Evolutionary conservation across 768 basidiomycete genomes (phyloP).

Genomic region (Termitomyces sp.): DNA sequence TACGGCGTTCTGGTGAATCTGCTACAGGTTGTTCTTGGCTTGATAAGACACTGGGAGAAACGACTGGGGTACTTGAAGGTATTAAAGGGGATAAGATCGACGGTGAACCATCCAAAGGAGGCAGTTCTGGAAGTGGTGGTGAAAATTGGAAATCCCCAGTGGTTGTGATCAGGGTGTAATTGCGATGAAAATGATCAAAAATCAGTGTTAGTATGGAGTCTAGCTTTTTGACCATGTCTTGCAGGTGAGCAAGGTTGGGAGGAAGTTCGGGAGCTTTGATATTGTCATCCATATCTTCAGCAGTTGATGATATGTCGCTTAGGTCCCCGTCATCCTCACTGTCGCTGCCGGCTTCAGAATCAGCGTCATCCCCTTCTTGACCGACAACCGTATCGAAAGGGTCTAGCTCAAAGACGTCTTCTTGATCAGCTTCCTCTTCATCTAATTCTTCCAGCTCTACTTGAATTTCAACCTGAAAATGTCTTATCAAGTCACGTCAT

Average conservation of each 20-base stretch:
- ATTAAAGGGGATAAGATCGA: slow-evolving; percentile 24
- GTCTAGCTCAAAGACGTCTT: slow-evolving; percentile 73
- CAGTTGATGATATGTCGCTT: slow-evolving; percentile 78
- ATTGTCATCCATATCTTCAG: slow-evolving; percentile 43
- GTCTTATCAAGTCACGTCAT: not conserved
- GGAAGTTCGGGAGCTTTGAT: slow-evolving; percentile 37
- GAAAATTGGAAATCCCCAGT: slow-evolving; percentile 18
- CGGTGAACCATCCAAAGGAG: slow-evolving; percentile 22
- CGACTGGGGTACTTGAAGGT: slow-evolving; percentile 15
- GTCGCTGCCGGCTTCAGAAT: slow-evolving; percentile 50
- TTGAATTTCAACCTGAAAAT: slow-evolving; percentile 87
- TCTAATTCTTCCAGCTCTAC: slow-evolving; percentile 93
- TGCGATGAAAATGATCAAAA: slow-evolving; percentile 78
- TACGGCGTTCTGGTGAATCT: slow-evolving; percentile 17
- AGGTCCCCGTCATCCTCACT: slow-evolving; percentile 42
- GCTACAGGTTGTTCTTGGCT: slow-evolving; percentile 1
- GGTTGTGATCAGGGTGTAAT: slow-evolving; percentile 26
- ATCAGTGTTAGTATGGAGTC: slow-evolving; percentile 83
- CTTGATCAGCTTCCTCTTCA: slow-evolving; percentile 51
- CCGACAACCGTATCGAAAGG: slow-evolving; percentile 82
- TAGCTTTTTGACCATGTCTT: slow-evolving; percentile 88
- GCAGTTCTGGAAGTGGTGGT: slow-evolving; percentile 32
- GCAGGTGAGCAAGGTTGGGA: slow-evolving; percentile 63
- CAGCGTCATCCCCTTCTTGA: slow-evolving; percentile 65
- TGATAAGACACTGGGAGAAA: slow-evolving; percentile 8